Evolutionary conservation across 2,329 filamentous ascomycete species (phyloP).

Genomic region (Capronia epimyces): DNA sequence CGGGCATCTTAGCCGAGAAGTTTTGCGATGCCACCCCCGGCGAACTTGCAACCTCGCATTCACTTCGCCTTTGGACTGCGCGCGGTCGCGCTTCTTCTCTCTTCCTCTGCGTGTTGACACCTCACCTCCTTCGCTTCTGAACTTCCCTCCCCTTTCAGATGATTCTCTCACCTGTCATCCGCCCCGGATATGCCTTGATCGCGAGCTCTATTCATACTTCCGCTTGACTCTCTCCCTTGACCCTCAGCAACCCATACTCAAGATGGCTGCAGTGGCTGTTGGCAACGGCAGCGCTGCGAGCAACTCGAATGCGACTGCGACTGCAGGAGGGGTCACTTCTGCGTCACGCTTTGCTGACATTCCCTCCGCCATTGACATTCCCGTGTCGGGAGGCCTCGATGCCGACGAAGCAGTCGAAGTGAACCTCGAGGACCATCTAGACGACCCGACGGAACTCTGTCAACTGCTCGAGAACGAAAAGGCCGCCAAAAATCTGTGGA

Average conservation of each 20-base stretch:
- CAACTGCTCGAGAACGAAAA: constrained; percentile 91
- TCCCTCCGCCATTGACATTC: constrained; percentile 59
- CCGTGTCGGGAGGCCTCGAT: constrained; percentile 55
- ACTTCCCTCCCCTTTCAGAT: background rate
- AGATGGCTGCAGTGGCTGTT: constrained; percentile 15
- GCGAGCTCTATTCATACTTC: background rate
- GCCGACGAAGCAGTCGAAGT: constrained; percentile 77
- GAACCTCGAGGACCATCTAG: constrained; percentile 80
- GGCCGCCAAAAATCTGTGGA: constrained; percentile 89
- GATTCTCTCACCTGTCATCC: background rate
- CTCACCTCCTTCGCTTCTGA: no score
- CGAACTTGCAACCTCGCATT: no score
- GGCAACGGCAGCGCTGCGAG: constrained; percentile 16
- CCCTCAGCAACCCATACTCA: background rate
- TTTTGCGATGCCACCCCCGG: background rate
- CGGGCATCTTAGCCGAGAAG: background rate
- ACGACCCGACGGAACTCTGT: constrained; percentile 92
- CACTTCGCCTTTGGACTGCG: background rate
- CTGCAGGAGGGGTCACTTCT: constrained; percentile 11
- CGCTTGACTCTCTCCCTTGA: background rate
- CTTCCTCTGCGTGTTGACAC: background rate
- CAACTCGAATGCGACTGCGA: background rate
- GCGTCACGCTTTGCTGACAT: constrained; percentile 54
- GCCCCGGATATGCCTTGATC: constrained; percentile 1
- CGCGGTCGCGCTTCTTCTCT: background rate